These are phyloP conservation scores for Acacia crassicarpa DNA, from an alignment of 306 rosid species.

Conservation along the genomic window DNA sequence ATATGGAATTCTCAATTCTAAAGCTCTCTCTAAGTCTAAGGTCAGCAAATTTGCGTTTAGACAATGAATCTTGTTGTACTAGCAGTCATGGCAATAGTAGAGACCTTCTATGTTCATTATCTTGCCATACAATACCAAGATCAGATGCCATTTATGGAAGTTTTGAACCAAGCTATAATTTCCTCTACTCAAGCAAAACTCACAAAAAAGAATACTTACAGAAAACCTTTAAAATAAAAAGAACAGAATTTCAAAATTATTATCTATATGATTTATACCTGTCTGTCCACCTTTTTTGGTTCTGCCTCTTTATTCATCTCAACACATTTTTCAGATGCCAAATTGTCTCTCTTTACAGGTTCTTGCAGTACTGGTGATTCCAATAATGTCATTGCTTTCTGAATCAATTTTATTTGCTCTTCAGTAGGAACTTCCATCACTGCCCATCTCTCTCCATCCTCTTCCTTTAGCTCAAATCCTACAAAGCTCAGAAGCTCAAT, in stretches of 20 bases:
- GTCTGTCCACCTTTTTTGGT: slow-evolving; percentile 70
- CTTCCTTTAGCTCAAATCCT: slow-evolving; percentile 72
- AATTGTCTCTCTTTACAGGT: slow-evolving; percentile 35
- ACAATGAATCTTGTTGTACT: background rate
- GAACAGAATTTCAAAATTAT: background rate
- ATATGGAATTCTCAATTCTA: background rate
- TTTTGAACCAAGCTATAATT: background rate
- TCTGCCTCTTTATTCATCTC: slow-evolving; percentile 39
- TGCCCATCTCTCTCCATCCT: slow-evolving; percentile 91
- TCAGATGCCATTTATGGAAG: background rate
- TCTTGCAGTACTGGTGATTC: slow-evolving; percentile 51
- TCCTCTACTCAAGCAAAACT: slow-evolving; percentile 2
- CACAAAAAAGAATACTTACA: slow-evolving; percentile 10
- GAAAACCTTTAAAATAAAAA: slow-evolving; percentile 17
- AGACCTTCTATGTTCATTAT: slow-evolving; percentile 12
- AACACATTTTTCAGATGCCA: slow-evolving; percentile 24
- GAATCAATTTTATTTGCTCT: slow-evolving; percentile 47
- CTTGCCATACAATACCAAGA: slow-evolving; percentile 1
- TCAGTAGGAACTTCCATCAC: slow-evolving; percentile 65
- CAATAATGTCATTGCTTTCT: slow-evolving; percentile 49
- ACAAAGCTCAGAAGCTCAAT: slow-evolving; percentile 71
- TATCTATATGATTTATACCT: slow-evolving; percentile 46
- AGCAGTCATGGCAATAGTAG: background rate
- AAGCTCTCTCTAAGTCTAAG: background rate
- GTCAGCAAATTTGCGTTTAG: background rate